A percentile compares a stretch with the other conserved stretches of the same genome.
These are phyloP conservation scores for Talaromyces sp. DNA, from an alignment of 2,329 filamentous ascomycete genomes.

Conservation along the genomic window DNA sequence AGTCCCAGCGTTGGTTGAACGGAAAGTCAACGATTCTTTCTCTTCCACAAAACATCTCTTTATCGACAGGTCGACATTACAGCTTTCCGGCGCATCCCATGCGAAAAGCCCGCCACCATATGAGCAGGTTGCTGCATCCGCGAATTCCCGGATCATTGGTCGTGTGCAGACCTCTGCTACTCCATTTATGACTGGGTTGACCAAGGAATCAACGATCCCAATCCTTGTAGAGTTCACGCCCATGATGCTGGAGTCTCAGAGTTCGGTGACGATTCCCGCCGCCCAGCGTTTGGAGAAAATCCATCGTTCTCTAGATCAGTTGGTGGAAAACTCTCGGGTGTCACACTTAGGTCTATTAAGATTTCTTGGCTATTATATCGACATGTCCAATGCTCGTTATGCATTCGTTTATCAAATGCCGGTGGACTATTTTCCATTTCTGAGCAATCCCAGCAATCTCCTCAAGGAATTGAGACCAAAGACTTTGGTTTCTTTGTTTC, in stretches of 20 bases:
- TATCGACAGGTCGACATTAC: constrained; percentile 40
- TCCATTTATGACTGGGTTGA: constrained; percentile 28
- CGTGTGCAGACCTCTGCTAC: constrained; percentile 40
- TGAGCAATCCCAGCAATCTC: constrained; percentile 38
- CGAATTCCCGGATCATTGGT: constrained; percentile 42
- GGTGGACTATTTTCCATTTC: constrained; percentile 44
- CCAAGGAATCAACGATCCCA: constrained; percentile 36
- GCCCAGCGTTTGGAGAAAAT: constrained; percentile 35
- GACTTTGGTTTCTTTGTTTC: constrained; percentile 43
- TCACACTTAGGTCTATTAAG: constrained; percentile 42
- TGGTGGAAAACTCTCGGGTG: constrained; percentile 41
- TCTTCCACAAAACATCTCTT: constrained; percentile 32
- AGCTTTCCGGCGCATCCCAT: constrained; percentile 39
- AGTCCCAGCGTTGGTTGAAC: constrained; percentile 19
- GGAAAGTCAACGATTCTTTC: constrained; percentile 25
- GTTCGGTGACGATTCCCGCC: constrained; percentile 27
- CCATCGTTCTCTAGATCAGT: constrained; percentile 37
- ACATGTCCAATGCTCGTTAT: constrained; percentile 56
- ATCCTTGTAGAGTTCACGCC: constrained; percentile 43
- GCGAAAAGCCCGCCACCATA: constrained; percentile 43
- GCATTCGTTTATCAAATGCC: constrained; percentile 61
- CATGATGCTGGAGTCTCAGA: constrained; percentile 37
- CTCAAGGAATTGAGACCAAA: constrained; percentile 38
- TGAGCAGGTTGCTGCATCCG: constrained; percentile 41
- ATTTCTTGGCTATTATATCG: constrained; percentile 53